These are phyloP conservation scores for Hirschioporus abietinus DNA, from an alignment of 768 basidiomycete species.

Conservation along the genomic window DNA sequence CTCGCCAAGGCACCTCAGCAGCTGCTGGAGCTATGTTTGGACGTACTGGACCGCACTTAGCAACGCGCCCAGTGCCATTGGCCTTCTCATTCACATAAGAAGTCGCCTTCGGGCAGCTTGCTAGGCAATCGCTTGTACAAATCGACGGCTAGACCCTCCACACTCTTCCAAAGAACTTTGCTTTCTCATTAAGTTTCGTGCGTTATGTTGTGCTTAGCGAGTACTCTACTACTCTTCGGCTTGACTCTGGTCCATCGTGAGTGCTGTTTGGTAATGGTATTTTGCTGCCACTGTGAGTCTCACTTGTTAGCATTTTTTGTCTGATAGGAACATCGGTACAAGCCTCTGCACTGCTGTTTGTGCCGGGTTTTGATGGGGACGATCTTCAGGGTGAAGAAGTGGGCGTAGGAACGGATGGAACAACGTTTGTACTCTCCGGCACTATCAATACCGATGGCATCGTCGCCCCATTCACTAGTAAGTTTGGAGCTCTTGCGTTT, in stretches of 20 bases:
- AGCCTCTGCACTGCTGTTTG: not conserved
- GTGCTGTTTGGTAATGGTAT: not conserved
- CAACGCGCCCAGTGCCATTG: not conserved
- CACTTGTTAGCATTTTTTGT: not conserved
- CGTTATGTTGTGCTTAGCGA: not conserved
- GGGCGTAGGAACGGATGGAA: not conserved
- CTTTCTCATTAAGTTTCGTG: not conserved
- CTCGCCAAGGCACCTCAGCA: not conserved
- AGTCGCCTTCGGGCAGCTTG: not conserved
- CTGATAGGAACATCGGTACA: not conserved
- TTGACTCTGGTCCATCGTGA: not conserved
- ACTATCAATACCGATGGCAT: not conserved
- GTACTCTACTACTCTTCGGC: not conserved
- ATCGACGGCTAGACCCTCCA: not conserved
- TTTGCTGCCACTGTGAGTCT: not conserved
- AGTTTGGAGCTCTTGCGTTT: not conserved
- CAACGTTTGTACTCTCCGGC: not conserved
- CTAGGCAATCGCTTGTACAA: not conserved
- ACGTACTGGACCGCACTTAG: not conserved
- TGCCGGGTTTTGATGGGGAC: not conserved
- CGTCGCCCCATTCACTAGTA: not conserved
- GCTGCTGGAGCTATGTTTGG: not conserved
- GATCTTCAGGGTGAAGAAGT: not conserved
- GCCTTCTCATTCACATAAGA: not conserved
- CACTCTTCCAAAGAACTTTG: not conserved